Conservation (phyloP, 306 rosid genomes). For the Cercis canadensis region DNA sequence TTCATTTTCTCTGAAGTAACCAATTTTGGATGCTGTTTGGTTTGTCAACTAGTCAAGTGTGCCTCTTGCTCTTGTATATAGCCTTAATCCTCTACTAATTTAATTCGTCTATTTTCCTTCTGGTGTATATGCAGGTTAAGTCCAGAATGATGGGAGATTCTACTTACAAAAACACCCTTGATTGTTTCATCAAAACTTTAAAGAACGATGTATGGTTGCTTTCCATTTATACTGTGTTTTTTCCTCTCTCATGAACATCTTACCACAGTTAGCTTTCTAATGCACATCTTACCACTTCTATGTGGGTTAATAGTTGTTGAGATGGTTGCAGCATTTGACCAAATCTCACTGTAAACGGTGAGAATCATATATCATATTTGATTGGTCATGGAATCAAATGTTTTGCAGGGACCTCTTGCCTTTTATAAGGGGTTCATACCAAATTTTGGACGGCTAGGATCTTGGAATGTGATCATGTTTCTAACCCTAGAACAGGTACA, state of each 20-base stretch:
- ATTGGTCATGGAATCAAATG: conserved; percentile 30
- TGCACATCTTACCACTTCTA: no score
- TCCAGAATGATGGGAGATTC: conserved; percentile 99
- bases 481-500: conserved; percentile 94
- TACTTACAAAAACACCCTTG: conserved; percentile 84
- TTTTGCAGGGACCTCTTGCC: conserved; percentile 90
- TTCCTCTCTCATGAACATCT: background rate
- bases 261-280: conserved; percentile 1
- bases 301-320: no score
- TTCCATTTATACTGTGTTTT: conserved; percentile 21
- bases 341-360: conserved; percentile 1
- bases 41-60: conserved; percentile 2
- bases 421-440: conserved; percentile 96
- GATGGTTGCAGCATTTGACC: no score
- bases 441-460: conserved; percentile 92
- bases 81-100: conserved; percentile 23
- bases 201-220: conserved; percentile 77
- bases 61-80: conserved; percentile 30
- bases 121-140: conserved; percentile 73
- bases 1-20: background rate
- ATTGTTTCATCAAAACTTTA: conserved; percentile 87
- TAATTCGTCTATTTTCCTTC: conserved; percentile 19
- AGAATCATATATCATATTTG: conserved; percentile 5
- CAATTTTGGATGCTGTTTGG: background rate
- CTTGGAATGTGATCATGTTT: conserved; percentile 99